Evolutionary conservation across 306 rosid genomes (phyloP).

Genomic region (Castanea sativa): DNA sequence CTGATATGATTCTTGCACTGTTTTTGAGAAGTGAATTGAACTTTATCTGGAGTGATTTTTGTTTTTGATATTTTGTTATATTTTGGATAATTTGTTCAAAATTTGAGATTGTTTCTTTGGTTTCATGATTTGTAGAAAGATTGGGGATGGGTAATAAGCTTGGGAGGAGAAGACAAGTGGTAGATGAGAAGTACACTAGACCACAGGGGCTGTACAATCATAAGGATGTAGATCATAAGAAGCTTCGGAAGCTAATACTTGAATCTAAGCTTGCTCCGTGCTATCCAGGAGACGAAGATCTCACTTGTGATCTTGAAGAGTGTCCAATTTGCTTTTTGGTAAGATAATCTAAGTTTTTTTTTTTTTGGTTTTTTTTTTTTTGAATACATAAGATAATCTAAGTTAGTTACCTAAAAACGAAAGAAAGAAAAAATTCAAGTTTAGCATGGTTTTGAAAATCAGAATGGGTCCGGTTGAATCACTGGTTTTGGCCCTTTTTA

Average conservation of each 20-base stretch:
- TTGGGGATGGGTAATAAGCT: conserved; percentile 89
- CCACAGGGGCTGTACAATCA: conserved; percentile 97
- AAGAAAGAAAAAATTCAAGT: too few species aligned
- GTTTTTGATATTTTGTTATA: not conserved
- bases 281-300: conserved; percentile 91
- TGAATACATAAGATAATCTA: too few species aligned
- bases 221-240: conserved; percentile 97
- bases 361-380: too few species aligned
- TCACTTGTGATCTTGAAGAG: conserved; percentile 68
- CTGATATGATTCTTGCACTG: too few species aligned
- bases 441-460: too few species aligned
- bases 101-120: not conserved
- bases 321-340: conserved; percentile 99
- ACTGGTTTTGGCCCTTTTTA: too few species aligned
- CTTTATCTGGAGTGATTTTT: not conserved
- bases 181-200: conserved; percentile 87
- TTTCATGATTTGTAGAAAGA: not conserved
- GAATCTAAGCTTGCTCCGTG: conserved; percentile 98
- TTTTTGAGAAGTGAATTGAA: not conserved
- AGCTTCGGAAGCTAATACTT: conserved; percentile 89
- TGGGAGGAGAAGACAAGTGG: conserved; percentile 88
- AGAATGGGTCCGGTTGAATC: too few species aligned
- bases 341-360: not conserved
- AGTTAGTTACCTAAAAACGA: too few species aligned
- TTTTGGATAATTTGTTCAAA: not conserved